phyloP scores from a whole-genome alignment of 805 yeast genomes.

The Hanseniaspora vineae region DNA sequence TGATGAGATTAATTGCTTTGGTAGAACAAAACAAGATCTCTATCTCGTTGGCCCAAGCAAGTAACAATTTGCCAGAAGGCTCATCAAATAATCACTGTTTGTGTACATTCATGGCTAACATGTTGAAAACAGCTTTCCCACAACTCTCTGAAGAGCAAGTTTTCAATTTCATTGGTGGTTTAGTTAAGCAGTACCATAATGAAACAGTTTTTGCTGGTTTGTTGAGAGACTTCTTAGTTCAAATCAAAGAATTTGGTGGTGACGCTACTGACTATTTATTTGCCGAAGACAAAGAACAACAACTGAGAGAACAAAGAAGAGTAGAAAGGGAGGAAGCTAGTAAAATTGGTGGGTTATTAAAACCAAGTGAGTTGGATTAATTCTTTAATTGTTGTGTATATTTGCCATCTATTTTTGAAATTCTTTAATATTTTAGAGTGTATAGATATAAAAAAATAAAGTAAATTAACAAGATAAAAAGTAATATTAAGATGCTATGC shows the following conservation, averaged over 20 bases:
- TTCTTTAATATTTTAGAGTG: too few species aligned
- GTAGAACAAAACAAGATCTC: conserved; percentile 66
- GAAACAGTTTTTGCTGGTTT: conserved; percentile 67
- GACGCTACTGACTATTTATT: conserved; percentile 88
- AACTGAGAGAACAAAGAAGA: conserved; percentile 52
- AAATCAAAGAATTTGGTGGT: conserved; percentile 91
- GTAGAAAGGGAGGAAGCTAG: conserved; percentile 70
- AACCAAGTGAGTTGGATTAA: conserved; percentile 80
- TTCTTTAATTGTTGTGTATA: not conserved
- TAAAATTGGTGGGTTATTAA: conserved; percentile 83
- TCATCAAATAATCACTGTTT: conserved; percentile 70
- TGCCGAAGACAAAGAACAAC: conserved; percentile 84
- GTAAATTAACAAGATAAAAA: too few species aligned
- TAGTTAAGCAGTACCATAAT: conserved; percentile 62
- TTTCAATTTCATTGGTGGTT: conserved; percentile 63
- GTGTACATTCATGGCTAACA: conserved; percentile 67
- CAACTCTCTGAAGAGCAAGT: conserved; percentile 79
- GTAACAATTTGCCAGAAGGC: conserved; percentile 64
- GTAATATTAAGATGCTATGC: too few species aligned
- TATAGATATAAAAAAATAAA: too few species aligned
- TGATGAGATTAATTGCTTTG: conserved; percentile 71
- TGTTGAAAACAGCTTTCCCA: conserved; percentile 83
- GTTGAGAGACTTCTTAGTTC: conserved; percentile 89
- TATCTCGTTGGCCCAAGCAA: conserved; percentile 68
- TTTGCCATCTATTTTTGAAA: not conserved